Percentiles rank a stretch among this genome's conserved stretches.
These are phyloP conservation scores for Corallochytrium limacisporum DNA, from an alignment of 78 protist species.

Conservation along the genomic window DNA sequence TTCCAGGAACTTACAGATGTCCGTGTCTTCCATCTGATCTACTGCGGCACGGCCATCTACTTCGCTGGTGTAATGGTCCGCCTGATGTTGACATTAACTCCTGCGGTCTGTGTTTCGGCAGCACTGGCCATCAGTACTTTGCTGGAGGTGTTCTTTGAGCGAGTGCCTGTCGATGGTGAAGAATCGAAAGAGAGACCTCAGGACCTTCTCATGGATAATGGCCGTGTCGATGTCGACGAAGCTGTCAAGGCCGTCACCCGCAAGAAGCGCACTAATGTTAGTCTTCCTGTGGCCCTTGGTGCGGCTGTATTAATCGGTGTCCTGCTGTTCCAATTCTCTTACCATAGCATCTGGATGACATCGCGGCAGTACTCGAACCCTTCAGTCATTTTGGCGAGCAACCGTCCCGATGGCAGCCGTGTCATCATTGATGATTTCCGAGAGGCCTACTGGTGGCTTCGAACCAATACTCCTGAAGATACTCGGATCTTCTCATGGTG, in stretches of 20 bases:
- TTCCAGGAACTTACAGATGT: slow-evolving; percentile 66
- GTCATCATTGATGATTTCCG: slow-evolving; percentile 95
- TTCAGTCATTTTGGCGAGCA: slow-evolving; percentile 80
- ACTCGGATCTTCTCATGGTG: slow-evolving; percentile 95
- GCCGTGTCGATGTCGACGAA: too few relatives aligned
- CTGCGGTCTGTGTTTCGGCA: slow-evolving; percentile 76
- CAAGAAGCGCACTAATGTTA: background rate
- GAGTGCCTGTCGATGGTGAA: too few relatives aligned
- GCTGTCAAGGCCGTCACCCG: background rate
- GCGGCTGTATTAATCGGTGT: slow-evolving; percentile 36
- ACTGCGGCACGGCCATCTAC: slow-evolving; percentile 67
- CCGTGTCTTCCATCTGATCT: slow-evolving; percentile 67
- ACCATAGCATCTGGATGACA: slow-evolving; percentile 94
- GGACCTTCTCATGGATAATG: slow-evolving; percentile 17
- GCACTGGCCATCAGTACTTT: slow-evolving; percentile 63
- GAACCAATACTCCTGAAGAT: slow-evolving; percentile 84
- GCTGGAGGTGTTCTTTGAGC: slow-evolving; percentile 47
- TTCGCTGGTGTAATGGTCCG: slow-evolving; percentile 98
- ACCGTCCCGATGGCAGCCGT: slow-evolving; percentile 48
- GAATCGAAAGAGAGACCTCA: too few relatives aligned
- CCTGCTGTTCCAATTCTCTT: slow-evolving; percentile 57
- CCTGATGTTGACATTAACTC: slow-evolving; percentile 86
- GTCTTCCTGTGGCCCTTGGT: background rate
- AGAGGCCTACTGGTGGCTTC: slow-evolving; percentile 97
- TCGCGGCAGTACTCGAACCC: slow-evolving; percentile 98